Percentiles rank a stretch among this genome's conserved stretches.
phyloP scores from a whole-genome alignment of 23 red algal species.

The Gracilariopsis chorda region DNA sequence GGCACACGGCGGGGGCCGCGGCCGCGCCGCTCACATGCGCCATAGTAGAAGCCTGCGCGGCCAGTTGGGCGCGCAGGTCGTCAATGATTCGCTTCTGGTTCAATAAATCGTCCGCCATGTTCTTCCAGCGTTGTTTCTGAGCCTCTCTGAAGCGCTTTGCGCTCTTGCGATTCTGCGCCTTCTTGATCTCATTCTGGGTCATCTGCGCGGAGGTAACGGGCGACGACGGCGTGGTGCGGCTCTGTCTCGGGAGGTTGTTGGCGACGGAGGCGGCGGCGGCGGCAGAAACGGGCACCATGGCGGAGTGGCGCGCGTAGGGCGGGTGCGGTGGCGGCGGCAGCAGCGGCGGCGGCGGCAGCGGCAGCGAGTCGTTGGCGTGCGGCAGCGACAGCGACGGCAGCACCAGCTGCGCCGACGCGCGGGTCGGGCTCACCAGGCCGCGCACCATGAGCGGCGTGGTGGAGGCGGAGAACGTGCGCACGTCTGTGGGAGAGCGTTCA shows the following conservation, averaged over 20 bases:
- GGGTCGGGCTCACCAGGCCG: constrained; percentile 15
- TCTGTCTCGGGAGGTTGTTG: background rate
- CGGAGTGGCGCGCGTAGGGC: background rate
- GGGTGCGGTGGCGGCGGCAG: background rate
- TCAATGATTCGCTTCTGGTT: constrained; percentile 26
- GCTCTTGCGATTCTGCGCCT: constrained; percentile 67
- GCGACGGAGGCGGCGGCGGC: constrained; percentile 2
- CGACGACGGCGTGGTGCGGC: background rate
- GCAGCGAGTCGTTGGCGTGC: background rate
- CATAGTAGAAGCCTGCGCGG: constrained; percentile 4
- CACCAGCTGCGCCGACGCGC: constrained; percentile 15
- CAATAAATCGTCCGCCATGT: constrained; percentile 54
- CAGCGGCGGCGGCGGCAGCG: background rate
- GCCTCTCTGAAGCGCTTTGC: constrained; percentile 70
- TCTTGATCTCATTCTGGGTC: constrained; percentile 56
- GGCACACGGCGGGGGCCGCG: background rate
- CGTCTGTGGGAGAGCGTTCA: constrained; percentile 37
- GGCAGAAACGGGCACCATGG: background rate
- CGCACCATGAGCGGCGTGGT: constrained; percentile 30
- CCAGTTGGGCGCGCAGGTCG: constrained; percentile 14
- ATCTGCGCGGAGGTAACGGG: background rate
- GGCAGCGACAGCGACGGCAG: constrained; percentile 36
- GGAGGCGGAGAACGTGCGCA: constrained; percentile 20
- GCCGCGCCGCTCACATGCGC: too few species aligned
- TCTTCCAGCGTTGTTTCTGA: constrained; percentile 70